Evolutionary conservation across 2,329 filamentous ascomycete species (phyloP).

Genomic region (Botrytis pseudocinerea): DNA sequence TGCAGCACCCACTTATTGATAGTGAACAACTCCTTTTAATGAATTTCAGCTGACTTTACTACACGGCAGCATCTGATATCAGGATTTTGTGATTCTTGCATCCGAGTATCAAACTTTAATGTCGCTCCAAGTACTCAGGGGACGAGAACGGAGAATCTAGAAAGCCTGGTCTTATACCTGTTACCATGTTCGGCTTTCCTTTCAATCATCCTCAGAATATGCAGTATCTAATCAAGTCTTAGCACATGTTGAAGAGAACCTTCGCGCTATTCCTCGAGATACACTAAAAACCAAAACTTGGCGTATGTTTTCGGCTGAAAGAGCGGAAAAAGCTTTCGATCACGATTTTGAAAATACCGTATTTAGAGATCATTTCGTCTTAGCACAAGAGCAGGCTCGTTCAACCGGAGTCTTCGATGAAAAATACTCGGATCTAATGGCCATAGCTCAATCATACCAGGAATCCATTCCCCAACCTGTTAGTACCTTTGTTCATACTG

Average conservation of each 20-base stretch:
- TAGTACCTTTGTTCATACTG: slow-evolving; percentile 7
- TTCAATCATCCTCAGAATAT: background rate
- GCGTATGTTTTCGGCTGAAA: slow-evolving; percentile 24
- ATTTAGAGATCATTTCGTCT: slow-evolving; percentile 22
- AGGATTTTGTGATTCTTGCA: slow-evolving; percentile 27
- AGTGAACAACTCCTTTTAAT: background rate
- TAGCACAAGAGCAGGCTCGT: slow-evolving; percentile 21
- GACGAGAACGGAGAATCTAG: slow-evolving; percentile 26
- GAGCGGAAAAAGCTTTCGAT: background rate
- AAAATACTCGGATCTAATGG: slow-evolving; percentile 17
- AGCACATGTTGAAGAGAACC: slow-evolving; percentile 28
- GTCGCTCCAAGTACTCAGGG: slow-evolving; percentile 25
- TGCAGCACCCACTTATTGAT: background rate
- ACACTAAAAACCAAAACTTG: slow-evolving; percentile 24
- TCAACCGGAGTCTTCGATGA: slow-evolving; percentile 16
- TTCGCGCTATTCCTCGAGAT: slow-evolving; percentile 20
- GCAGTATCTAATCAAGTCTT: background rate
- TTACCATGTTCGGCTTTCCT: slow-evolving; percentile 23
- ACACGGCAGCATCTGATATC: slow-evolving; percentile 20
- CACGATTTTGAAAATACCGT: slow-evolving; percentile 21
- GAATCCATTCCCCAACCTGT: slow-evolving; percentile 17
- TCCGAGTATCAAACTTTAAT: slow-evolving; percentile 27
- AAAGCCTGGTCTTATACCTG: slow-evolving; percentile 29
- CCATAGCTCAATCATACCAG: slow-evolving; percentile 21
- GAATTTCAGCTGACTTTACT: background rate